Conservation (phyloP, 768 basidiomycete genomes). For the Panaeolus cyanescens region DNA sequence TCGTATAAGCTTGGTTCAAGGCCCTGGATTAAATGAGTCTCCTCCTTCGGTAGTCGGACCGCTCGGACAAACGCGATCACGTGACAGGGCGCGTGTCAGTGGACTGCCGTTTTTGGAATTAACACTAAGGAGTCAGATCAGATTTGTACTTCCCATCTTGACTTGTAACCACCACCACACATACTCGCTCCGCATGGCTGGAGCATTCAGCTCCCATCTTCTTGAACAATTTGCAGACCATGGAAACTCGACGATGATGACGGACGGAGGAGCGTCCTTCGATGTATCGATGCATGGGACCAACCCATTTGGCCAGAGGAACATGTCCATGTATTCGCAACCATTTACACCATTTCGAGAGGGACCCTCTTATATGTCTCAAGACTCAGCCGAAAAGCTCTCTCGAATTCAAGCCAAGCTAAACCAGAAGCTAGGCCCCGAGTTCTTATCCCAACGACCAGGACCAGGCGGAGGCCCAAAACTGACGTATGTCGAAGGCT, state of each 20-base stretch:
- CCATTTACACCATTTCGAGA: slow-evolving; percentile 33
- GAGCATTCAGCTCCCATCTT: slow-evolving; percentile 60
- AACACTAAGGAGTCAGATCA: not conserved
- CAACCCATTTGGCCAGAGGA: not conserved
- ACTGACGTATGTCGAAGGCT: slow-evolving; percentile 93
- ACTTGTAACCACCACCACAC: not conserved
- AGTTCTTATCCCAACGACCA: slow-evolving; percentile 86
- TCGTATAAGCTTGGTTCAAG: no score
- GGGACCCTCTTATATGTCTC: slow-evolving; percentile 24
- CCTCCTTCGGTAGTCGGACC: no score
- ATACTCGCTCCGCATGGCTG: slow-evolving; percentile 45
- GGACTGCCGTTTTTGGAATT: not conserved
- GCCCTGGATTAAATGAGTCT: no score
- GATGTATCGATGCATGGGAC: slow-evolving; percentile 60
- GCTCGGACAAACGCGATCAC: not conserved
- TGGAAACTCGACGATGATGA: slow-evolving; percentile 36
- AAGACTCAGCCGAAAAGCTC: slow-evolving; percentile 67
- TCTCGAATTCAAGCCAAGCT: slow-evolving; percentile 80
- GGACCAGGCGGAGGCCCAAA: slow-evolving; percentile 88
- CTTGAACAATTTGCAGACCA: slow-evolving; percentile 46
- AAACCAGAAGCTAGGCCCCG: slow-evolving; percentile 88
- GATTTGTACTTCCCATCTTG: not conserved
- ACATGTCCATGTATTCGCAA: not conserved
- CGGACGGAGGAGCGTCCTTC: slow-evolving; percentile 63
- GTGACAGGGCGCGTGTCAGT: not conserved